Evolutionary conservation across 2,329 filamentous ascomycete genomes (phyloP), one percentile per base, ranked within the genome.

Genomic region (Sordariomycetes sp.): DNA sequence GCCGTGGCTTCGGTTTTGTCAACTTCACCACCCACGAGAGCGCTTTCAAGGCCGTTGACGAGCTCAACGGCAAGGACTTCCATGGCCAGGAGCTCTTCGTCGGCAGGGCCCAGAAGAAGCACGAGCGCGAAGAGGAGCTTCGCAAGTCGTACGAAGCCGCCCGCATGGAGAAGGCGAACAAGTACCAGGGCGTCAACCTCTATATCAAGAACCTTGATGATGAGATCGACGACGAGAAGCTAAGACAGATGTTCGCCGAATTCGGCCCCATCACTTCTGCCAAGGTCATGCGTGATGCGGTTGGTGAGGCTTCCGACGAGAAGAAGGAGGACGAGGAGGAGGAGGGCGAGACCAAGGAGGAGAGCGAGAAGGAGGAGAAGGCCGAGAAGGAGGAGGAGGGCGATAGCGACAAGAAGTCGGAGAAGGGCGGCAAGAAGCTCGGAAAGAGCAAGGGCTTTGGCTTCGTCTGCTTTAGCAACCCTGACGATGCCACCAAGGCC

Each of bases 381-480:
- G 57, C 73, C 18, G 48, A 77, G 59, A 73, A 77, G 59, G 72
- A 75, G 59, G 74, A 79, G 50, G 70, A 75, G 57, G 66, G 69
- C 18, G 72, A 74, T 54, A 72, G 77, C 60, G 79, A 83, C 40
- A 78, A 84, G 70, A 84, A 85, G 73, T 65, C 79, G 76, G 75
- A 81, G 62, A 82, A 79, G 68, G 70, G 74, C 35, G 81, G 84
- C 63, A 82, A 81, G 73, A 85, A 81, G 77, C 82, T 96, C 61
- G 94, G 94, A 73, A 97, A 97, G 89, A 96, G 91, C 87, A 99
- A 97, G 83, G 94, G 94, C 73, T 99, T 99, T 73, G 94, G 94
- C 68, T 99, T 99, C 74, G 94, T 99, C 70, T 99, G 94, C 88
- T 99, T 99, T 81, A 94, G 89, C 83, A 97, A 96, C 82, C 92